Conservation (phyloP, 2,329 filamentous ascomycete species). For the Monilinia fructicola region DNA sequence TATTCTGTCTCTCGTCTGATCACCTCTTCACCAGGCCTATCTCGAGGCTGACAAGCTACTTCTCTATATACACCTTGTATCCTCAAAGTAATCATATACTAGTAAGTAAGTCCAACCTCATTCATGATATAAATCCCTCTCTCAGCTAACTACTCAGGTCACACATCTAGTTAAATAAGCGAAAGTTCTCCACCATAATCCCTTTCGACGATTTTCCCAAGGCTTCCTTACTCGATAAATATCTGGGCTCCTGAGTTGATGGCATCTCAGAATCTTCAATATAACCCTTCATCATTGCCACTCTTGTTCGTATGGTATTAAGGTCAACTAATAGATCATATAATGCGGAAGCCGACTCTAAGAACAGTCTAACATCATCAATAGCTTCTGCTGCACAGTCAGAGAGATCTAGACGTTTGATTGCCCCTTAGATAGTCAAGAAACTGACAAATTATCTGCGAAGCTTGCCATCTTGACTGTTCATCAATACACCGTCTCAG, state of each 20-base stretch:
- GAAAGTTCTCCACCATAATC: neutral
- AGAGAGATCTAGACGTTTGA: neutral
- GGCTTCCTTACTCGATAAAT: neutral
- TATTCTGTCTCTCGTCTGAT: slow-evolving; percentile 13
- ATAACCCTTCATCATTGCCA: neutral
- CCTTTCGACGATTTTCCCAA: neutral
- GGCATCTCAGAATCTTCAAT: neutral
- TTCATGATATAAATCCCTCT: neutral
- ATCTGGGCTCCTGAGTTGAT: fast-evolving
- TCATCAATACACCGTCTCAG: neutral
- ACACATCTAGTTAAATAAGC: neutral
- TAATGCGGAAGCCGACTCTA: neutral
- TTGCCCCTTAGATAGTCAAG: neutral
- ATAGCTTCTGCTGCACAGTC: fast-evolving
- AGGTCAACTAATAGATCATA: neutral
- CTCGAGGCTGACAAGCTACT: neutral
- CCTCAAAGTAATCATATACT: neutral
- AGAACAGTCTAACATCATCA: neutral
- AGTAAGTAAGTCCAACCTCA: neutral
- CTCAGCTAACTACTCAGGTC: neutral
- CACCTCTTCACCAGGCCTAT: neutral
- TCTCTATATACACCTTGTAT: neutral
- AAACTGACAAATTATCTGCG: neutral
- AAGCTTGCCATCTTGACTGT: neutral
- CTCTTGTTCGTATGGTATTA: neutral